These are phyloP conservation scores for Bauhinia variegata DNA, from an alignment of 306 rosid genomes.

Conservation along the genomic window DNA sequence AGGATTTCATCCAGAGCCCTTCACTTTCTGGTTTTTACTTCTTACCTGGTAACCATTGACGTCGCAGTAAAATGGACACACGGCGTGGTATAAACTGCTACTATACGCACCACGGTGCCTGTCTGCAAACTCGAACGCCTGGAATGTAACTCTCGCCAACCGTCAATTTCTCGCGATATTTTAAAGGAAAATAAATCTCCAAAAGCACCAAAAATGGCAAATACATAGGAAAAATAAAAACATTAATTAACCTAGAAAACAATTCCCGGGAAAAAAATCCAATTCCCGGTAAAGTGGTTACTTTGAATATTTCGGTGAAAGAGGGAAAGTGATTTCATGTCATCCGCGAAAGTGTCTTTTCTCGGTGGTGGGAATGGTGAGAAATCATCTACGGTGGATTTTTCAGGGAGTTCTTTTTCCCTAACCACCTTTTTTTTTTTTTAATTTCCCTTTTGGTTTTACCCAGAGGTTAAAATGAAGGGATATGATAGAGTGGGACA, in stretches of 20 bases:
- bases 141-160: constrained; percentile 37
- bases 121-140: constrained; percentile 98
- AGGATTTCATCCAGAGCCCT: neutral
- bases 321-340: constrained; percentile 1
- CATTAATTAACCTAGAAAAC: neutral
- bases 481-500: constrained; percentile 24
- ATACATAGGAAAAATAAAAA: too few relatives aligned
- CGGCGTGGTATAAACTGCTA: constrained; percentile 69
- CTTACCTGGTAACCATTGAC: constrained; percentile 96
- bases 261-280: neutral
- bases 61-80: constrained; percentile 95
- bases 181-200: constrained; percentile 31
- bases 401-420: too few relatives aligned
- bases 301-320: constrained; percentile 4
- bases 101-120: constrained; percentile 94
- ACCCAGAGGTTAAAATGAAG: neutral
- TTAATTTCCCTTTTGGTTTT: too few relatives aligned
- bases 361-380: neutral
- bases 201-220: too few relatives aligned
- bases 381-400: neutral
- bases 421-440: too few relatives aligned
- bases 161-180: constrained; percentile 53
- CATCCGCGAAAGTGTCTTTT: neutral
- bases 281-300: constrained; percentile 1
- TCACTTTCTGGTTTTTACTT: neutral